Conservation (phyloP, 768 basidiomycete genomes). For the Amanita jacksonii region DNA sequence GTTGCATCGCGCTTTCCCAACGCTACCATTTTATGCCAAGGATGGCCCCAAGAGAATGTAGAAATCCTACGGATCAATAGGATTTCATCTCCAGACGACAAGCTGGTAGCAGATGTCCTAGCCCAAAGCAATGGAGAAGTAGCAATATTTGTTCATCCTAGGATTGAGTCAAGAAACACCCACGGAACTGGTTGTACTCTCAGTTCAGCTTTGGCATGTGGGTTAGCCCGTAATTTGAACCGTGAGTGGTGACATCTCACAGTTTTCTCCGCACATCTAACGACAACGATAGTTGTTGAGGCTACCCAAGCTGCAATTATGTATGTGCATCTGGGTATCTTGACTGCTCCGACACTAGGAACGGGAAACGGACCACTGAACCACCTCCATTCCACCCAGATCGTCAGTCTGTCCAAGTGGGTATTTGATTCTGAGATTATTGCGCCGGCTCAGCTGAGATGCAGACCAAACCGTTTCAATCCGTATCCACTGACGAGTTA, state of each 20-base stretch:
- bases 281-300: conserved; percentile 23
- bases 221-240: conserved; percentile 45
- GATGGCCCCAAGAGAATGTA: conserved; percentile 45
- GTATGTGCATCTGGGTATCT: conserved; percentile 74
- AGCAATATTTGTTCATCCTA: conserved; percentile 50
- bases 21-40: conserved; percentile 33
- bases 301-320: conserved; percentile 50
- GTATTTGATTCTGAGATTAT: neutral
- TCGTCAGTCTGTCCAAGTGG: conserved; percentile 40
- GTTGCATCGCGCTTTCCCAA: conserved; percentile 18
- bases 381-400: conserved; percentile 58
- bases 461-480: conserved; percentile 46
- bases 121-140: conserved; percentile 26
- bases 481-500: conserved; percentile 61
- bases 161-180: conserved; percentile 60
- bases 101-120: conserved; percentile 58
- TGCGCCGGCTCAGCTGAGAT: neutral
- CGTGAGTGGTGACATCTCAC: conserved; percentile 16
- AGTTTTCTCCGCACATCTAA: neutral
- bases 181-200: conserved; percentile 94
- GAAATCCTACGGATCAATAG: conserved; percentile 61
- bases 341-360: conserved; percentile 58
- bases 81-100: conserved; percentile 15
- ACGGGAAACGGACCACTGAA: conserved; percentile 79
- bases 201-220: conserved; percentile 70